A percentile compares a stretch with the other conserved stretches of the same genome.
These are phyloP conservation scores for Phytophthora pini DNA, from an alignment of 352 stramenopile species.

Conservation along the genomic window DNA sequence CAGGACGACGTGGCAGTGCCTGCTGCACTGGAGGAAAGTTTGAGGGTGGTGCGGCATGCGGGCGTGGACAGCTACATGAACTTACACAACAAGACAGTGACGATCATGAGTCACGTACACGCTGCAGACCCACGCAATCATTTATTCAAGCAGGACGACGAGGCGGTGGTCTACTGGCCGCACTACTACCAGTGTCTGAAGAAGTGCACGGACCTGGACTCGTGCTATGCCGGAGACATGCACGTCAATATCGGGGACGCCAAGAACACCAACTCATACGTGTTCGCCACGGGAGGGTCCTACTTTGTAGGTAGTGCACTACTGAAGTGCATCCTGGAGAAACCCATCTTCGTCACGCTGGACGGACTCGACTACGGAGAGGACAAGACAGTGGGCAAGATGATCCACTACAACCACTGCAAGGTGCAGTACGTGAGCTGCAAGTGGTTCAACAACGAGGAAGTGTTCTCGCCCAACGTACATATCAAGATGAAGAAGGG, in stretches of 20 bases:
- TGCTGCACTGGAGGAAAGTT: constrained; percentile 51
- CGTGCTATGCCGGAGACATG: constrained; percentile 83
- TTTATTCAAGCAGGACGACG: constrained; percentile 79
- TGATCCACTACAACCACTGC: constrained; percentile 85
- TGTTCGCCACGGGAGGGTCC: constrained; percentile 77
- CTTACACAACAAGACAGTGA: constrained; percentile 84
- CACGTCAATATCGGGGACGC: constrained; percentile 76
- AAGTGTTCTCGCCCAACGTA: constrained; percentile 73
- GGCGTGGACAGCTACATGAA: constrained; percentile 80
- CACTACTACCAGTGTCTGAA: constrained; percentile 82
- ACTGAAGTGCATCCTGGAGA: constrained; percentile 68
- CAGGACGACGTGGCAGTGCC: constrained; percentile 72
- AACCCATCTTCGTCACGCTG: constrained; percentile 65
- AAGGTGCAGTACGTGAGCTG: constrained; percentile 83
- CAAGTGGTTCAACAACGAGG: constrained; percentile 89
- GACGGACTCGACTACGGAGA: constrained; percentile 77
- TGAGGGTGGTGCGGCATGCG: constrained; percentile 65
- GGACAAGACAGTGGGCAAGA: constrained; percentile 84
- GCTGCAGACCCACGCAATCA: constrained; percentile 53
- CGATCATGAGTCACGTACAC: constrained; percentile 79
- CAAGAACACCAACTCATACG: constrained; percentile 76
- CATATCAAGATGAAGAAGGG: constrained; percentile 78
- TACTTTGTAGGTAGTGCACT: constrained; percentile 80
- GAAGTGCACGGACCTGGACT: constrained; percentile 67
- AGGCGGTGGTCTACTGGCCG: constrained; percentile 80